Evolutionary conservation across 176 grass and related monocot species (phyloP).

Genomic region (Otatea glauca): DNA sequence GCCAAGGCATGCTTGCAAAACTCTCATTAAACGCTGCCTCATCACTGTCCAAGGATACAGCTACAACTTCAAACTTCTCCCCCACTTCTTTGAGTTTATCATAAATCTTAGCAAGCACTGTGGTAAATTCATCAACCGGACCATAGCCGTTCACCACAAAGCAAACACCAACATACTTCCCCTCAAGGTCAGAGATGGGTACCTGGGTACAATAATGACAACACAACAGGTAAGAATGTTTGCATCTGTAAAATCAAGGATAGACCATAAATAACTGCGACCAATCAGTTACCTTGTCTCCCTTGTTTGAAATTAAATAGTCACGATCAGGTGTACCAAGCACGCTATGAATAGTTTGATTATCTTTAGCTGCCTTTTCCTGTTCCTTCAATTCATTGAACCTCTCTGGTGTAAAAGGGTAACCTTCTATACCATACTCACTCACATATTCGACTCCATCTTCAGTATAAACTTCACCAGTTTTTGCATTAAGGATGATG

Average conservation of each 20-base stretch:
- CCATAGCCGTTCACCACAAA: constrained; percentile 45
- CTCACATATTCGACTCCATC: constrained; percentile 50
- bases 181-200: constrained; percentile 70
- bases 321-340: constrained; percentile 55
- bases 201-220: constrained; percentile 53
- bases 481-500: constrained; percentile 60
- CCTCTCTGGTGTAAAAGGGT: constrained; percentile 74
- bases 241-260: constrained; percentile 9
- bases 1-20: constrained; percentile 71
- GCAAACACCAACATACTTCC: constrained; percentile 73
- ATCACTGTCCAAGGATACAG: constrained; percentile 58
- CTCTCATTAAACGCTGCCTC: constrained; percentile 50
- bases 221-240: constrained; percentile 22
- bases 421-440: constrained; percentile 65
- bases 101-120: constrained; percentile 65
- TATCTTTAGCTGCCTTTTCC: constrained; percentile 62
- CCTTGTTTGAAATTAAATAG: constrained; percentile 70
- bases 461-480: constrained; percentile 53
- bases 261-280: constrained; percentile 10
- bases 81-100: constrained; percentile 70
- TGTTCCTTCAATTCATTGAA: constrained; percentile 63
- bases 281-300: constrained; percentile 58
- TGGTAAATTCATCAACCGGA: constrained; percentile 58
- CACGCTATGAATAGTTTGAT: constrained; percentile 70
- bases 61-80: constrained; percentile 81